A percentile compares a stretch with the other conserved stretches of the same genome.
Evolutionary conservation across 2,329 filamentous ascomycete genomes (phyloP).

Genomic region (Tothia fuscella): DNA sequence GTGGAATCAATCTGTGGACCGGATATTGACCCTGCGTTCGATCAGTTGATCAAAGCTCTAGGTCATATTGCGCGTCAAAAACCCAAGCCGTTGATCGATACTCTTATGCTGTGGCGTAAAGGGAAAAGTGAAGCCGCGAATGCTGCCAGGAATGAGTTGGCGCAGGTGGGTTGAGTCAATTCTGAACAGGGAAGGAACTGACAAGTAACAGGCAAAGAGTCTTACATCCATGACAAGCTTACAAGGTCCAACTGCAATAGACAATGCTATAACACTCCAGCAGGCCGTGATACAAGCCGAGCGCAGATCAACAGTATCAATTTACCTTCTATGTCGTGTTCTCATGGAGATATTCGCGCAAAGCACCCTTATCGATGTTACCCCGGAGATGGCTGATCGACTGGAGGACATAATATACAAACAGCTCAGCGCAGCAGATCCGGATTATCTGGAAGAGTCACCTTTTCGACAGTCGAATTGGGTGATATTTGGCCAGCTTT

Average conservation of each 20-base stretch:
- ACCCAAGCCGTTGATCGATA: constrained; percentile 90
- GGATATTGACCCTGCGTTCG: constrained; percentile 77
- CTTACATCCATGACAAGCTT: constrained; percentile 2
- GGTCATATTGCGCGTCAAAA: constrained; percentile 91
- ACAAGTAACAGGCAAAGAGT: constrained; percentile 8
- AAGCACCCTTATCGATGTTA: constrained; percentile 71
- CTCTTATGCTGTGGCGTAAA: constrained; percentile 96
- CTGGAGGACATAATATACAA: constrained; percentile 92
- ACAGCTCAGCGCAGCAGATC: constrained; percentile 82
- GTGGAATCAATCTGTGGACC: constrained; percentile 86
- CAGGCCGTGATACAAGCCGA: constrained; percentile 40
- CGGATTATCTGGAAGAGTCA: constrained; percentile 65
- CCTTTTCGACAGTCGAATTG: constrained; percentile 86
- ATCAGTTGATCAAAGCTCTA: constrained; percentile 84
- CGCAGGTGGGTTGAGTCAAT: too few species aligned
- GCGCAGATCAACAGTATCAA: constrained; percentile 82
- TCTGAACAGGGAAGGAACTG: too few species aligned
- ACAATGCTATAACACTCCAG: constrained; percentile 6
- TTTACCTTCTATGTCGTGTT: constrained; percentile 89
- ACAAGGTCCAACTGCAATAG: constrained; percentile 5
- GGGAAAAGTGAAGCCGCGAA: constrained; percentile 78
- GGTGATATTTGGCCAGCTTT: constrained; percentile 82
- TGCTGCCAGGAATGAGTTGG: constrained; percentile 16
- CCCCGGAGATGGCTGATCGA: constrained; percentile 83
- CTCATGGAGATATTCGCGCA: constrained; percentile 89